Conservation (phyloP, 1,284 basidiomycete genomes). For the Lignosus rhinocerotis region DNA sequence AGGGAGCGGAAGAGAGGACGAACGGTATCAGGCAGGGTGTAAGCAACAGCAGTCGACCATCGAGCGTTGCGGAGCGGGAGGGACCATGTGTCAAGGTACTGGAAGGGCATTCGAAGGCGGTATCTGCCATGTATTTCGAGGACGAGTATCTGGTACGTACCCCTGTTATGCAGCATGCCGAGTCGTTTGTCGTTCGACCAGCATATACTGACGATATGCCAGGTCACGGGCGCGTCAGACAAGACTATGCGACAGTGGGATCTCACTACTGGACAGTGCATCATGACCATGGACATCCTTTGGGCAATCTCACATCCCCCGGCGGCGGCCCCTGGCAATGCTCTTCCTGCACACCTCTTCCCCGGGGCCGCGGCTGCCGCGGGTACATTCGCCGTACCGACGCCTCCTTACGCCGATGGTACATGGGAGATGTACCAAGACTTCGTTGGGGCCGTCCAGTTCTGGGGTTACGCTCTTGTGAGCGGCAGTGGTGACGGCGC, state of each 20-base stretch:
- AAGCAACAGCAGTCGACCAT: slow-evolving; percentile 23
- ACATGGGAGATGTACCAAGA: slow-evolving; percentile 96
- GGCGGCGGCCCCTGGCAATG: slow-evolving; percentile 42
- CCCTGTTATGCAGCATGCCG: background rate
- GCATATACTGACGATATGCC: slow-evolving; percentile 6
- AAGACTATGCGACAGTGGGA: slow-evolving; percentile 99
- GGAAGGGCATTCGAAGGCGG: slow-evolving; percentile 91
- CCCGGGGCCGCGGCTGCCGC: slow-evolving; percentile 57
- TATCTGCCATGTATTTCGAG: slow-evolving; percentile 94
- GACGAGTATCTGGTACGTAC: slow-evolving; percentile 81
- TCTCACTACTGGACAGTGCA: slow-evolving; percentile 93
- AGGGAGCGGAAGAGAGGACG: slow-evolving; percentile 38
- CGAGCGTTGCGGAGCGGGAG: slow-evolving; percentile 30
- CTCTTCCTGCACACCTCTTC: slow-evolving; percentile 49
- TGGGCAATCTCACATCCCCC: slow-evolving; percentile 98
- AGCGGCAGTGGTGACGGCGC: slow-evolving; percentile 97
- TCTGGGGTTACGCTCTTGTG: slow-evolving; percentile 98
- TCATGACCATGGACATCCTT: slow-evolving; percentile 99
- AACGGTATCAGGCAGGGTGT: slow-evolving; percentile 32
- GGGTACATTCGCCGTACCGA: slow-evolving; percentile 77
- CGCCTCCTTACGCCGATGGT: slow-evolving; percentile 86
- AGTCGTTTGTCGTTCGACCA: background rate
- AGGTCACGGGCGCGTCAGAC: slow-evolving; percentile 97
- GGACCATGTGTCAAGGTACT: slow-evolving; percentile 73
- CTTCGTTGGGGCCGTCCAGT: slow-evolving; percentile 96